phyloP scores from a whole-genome alignment of 177 flowering plant genomes.

The Vitis hybrid region DNA sequence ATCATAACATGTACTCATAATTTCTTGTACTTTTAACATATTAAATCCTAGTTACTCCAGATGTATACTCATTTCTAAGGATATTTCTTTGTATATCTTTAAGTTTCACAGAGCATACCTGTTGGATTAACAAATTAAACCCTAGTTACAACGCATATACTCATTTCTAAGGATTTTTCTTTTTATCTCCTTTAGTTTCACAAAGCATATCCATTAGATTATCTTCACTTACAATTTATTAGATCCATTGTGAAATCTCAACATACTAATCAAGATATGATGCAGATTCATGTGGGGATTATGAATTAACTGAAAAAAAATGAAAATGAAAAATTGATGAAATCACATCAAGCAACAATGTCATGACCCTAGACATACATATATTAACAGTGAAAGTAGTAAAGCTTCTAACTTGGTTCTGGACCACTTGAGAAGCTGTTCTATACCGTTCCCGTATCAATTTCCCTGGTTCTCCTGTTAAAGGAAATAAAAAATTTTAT shows the following conservation, averaged over 20 bases:
- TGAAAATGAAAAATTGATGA: background rate
- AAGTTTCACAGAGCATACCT: too few species aligned
- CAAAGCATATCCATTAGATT: background rate
- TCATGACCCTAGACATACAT: constrained; percentile 31
- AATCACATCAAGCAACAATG: background rate
- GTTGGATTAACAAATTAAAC: too few species aligned
- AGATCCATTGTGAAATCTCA: background rate
- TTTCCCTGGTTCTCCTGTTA: constrained; percentile 69
- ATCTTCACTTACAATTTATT: background rate
- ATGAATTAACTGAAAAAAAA: background rate
- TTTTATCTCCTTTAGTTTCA: too few species aligned
- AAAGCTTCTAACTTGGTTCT: constrained; percentile 68
- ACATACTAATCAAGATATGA: too few species aligned
- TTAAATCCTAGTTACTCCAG: too few species aligned
- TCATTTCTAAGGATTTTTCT: too few species aligned
- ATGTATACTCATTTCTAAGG: too few species aligned
- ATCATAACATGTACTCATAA: too few species aligned
- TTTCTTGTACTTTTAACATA: too few species aligned
- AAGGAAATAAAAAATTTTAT: constrained; percentile 6
- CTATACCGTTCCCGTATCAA: constrained; percentile 74
- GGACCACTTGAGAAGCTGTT: constrained; percentile 79
- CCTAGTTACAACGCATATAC: too few species aligned
- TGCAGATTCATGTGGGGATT: background rate
- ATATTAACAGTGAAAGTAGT: constrained; percentile 39
- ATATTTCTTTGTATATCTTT: too few species aligned